Percentiles rank a stretch among this genome's conserved stretches.
Evolutionary conservation across 2,329 filamentous ascomycete species (phyloP).

Genomic region (Aspergillus fijiensis): DNA sequence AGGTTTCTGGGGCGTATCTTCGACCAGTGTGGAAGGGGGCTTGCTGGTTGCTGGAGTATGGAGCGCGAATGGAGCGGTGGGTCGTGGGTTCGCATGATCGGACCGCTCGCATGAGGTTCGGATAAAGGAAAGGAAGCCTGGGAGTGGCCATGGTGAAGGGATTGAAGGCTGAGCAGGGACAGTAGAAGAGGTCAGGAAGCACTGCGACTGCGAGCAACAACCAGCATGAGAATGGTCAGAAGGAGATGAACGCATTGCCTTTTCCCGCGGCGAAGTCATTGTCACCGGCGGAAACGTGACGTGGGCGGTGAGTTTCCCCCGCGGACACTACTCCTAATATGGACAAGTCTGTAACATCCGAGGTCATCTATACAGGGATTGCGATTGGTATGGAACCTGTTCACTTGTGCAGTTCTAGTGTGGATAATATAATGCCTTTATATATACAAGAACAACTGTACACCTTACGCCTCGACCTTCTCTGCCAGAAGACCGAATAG

Average conservation of each 20-base stretch:
- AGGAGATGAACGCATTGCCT: slow-evolving; percentile 8
- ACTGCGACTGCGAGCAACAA: neutral
- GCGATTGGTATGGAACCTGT: neutral
- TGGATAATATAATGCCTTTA: neutral
- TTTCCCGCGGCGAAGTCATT: slow-evolving; percentile 29
- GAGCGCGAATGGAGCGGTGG: slow-evolving; percentile 45
- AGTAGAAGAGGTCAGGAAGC: slow-evolving; percentile 3
- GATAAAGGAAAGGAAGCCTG: slow-evolving; percentile 68
- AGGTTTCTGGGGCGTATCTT: slow-evolving; percentile 38
- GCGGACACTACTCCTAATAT: slow-evolving; percentile 12
- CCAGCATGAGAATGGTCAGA: slow-evolving; percentile 5
- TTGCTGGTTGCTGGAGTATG: slow-evolving; percentile 27
- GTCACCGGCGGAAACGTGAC: slow-evolving; percentile 24
- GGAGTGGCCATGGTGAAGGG: slow-evolving; percentile 56
- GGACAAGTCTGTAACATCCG: neutral
- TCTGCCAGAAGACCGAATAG: slow-evolving; percentile 72
- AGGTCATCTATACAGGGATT: neutral
- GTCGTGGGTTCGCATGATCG: slow-evolving; percentile 49
- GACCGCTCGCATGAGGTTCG: slow-evolving; percentile 61
- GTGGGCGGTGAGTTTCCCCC: slow-evolving; percentile 26
- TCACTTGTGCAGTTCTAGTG: neutral
- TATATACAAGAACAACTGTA: neutral
- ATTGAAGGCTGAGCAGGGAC: slow-evolving; percentile 12
- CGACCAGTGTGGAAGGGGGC: slow-evolving; percentile 39
- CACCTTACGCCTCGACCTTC: slow-evolving; percentile 11